Evolutionary conservation across 2,329 filamentous ascomycete species (phyloP).

Genomic region (Bipolaris gigantea): DNA sequence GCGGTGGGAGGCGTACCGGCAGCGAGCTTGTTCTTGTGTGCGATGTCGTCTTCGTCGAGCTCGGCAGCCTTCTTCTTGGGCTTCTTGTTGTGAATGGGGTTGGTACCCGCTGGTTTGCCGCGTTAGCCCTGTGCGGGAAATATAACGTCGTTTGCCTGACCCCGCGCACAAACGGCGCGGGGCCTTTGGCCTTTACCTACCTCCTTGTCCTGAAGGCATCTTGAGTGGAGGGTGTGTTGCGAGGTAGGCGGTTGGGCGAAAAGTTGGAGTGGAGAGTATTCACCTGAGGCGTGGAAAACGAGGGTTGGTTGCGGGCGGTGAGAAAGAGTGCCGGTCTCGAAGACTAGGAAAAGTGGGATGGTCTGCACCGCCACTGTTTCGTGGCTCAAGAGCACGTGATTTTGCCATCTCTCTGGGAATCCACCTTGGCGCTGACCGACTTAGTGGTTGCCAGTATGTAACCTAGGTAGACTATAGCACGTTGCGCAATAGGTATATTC

Average conservation of each 20-base stretch:
- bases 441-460: background rate
- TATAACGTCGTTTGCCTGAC: background rate
- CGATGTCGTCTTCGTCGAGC: slow-evolving; percentile 82
- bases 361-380: slow-evolving; percentile 4
- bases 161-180: background rate
- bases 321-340: slow-evolving; percentile 19
- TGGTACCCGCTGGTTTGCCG: slow-evolving; percentile 50
- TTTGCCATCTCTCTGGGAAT: background rate
- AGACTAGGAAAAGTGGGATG: slow-evolving; percentile 20
- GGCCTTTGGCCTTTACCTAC: slow-evolving; percentile 45
- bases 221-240: slow-evolving; percentile 22
- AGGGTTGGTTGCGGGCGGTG: slow-evolving; percentile 23
- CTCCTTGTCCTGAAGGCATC: slow-evolving; percentile 56
- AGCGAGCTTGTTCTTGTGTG: slow-evolving; percentile 79
- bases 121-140: slow-evolving; percentile 24
- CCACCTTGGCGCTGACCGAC: background rate
- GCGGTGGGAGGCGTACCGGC: slow-evolving; percentile 65
- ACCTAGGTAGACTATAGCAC: too few species aligned
- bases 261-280: slow-evolving; percentile 6
- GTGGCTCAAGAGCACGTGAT: slow-evolving; percentile 1
- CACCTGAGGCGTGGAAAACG: slow-evolving; percentile 19
- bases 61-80: slow-evolving; percentile 78
- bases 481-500: too few species aligned
- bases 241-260: slow-evolving; percentile 1
- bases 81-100: slow-evolving; percentile 70